phyloP scores from a whole-genome alignment of 225 moss, liverwort and hornwort genomes.

The Neckera pumila region DNA sequence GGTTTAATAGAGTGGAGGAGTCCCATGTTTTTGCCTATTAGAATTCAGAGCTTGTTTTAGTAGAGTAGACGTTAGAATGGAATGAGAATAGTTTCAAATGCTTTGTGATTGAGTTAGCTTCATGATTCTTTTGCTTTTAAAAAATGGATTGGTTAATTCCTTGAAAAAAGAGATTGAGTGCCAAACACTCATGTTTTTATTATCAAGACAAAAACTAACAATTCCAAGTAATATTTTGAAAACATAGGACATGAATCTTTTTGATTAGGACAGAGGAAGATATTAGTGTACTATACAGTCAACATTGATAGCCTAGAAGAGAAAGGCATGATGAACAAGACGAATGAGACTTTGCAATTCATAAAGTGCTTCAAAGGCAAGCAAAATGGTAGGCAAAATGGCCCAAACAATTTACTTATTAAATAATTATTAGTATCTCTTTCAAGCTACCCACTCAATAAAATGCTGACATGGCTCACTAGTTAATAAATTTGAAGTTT shows the following conservation, averaged over 20 bases:
- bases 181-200: not conserved
- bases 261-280: not conserved
- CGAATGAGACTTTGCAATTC: not conserved
- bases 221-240: too few relatives aligned
- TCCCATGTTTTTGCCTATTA: rapidly evolving
- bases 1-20: not conserved
- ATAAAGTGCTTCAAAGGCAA: not conserved
- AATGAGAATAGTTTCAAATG: not conserved
- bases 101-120: not conserved
- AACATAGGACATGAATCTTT: too few relatives aligned
- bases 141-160: rapidly evolving
- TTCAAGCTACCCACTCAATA: not conserved
- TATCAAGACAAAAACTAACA: not conserved
- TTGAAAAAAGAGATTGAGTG: not conserved
- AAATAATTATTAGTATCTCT: too few relatives aligned
- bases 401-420: too few relatives aligned
- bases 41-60: not conserved
- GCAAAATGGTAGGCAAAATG: not conserved
- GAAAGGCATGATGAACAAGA: not conserved
- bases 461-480: not conserved
- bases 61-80: not conserved
- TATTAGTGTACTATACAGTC: rapidly evolving
- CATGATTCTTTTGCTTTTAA: not conserved
- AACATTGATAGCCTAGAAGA: not conserved
- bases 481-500: not conserved